Evolutionary conservation across 352 stramenopile genomes (phyloP).

Genomic region (Pythium folliculosum): DNA sequence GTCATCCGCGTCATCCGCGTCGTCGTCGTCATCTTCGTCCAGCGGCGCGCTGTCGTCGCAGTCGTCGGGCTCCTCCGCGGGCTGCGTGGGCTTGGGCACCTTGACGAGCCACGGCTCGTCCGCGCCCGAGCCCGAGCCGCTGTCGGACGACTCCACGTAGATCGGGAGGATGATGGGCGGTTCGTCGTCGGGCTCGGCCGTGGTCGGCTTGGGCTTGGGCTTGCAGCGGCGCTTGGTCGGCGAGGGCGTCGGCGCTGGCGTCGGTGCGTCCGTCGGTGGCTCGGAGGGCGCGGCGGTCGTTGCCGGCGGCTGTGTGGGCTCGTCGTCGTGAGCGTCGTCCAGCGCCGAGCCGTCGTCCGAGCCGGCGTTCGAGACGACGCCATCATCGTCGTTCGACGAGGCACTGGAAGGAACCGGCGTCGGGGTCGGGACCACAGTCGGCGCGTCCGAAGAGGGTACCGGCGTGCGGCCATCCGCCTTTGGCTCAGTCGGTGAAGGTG

Average conservation of each 20-base stretch:
- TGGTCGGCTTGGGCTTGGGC: background rate
- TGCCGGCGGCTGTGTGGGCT: background rate
- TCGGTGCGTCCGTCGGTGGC: background rate
- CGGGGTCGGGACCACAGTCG: background rate
- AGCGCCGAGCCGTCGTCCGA: no score
- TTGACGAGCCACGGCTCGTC: constrained; percentile 5
- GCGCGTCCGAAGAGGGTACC: no score
- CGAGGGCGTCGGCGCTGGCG: background rate
- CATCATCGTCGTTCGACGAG: no score
- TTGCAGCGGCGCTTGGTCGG: background rate
- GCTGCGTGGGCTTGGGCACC: background rate
- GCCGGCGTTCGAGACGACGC: no score
- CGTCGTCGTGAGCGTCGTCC: background rate
- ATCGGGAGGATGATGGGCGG: background rate
- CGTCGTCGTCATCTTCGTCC: background rate
- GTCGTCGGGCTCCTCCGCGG: background rate
- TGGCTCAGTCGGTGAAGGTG: no score
- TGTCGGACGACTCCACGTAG: constrained; percentile 3
- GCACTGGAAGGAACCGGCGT: background rate
- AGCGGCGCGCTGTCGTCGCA: background rate
- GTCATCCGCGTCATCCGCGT: background rate
- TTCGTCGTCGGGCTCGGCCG: background rate
- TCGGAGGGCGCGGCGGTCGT: background rate
- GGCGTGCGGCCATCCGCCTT: no score
- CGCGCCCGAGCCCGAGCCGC: constrained; percentile 3